Evolutionary conservation across 495 filamentous ascomycete genomes (phyloP), one percentile per base, ranked within the genome.

Genomic region (Darksidea phi): DNA sequence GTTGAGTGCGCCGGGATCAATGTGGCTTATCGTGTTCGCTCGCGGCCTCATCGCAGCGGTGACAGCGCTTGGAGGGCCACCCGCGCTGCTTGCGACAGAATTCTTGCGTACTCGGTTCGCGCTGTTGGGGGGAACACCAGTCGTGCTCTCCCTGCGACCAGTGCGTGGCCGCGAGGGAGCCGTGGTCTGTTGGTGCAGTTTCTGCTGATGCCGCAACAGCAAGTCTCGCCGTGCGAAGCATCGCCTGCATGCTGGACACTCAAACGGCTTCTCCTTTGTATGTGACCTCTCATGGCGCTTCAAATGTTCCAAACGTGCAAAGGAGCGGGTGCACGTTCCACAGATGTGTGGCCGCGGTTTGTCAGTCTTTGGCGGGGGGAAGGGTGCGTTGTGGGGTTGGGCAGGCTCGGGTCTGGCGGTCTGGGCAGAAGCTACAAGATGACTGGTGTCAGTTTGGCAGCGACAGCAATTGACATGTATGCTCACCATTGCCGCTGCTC

Each of bases 231-330:
- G 84, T 28, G 94, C 94, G 77, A 99, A 99, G 79, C 94, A 97
- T 71, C 94, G 78, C 20, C 89, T 80, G 71, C 94, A 99, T 73
- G 97, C 91, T 23, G 93, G 92, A 64, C 94, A 99, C 72, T 96
- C 93, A 71, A 99, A 99, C 1, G 94, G 94, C 78, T 98, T 98
- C 73, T 99, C 94, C 72, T 99, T 99, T 11, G 94, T 99, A 69
- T 99, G 94, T 18, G 94, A 97, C 43, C 94, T 86, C 79, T 99
- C 94, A 75, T 99, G 94, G 46, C 94, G 88, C 77, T 99, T 99
- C 61, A 99, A 78, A 76, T 99, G 94, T 76, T 99, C 94, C 66
- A 99, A 76, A 57, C 94, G 85, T 55, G 94, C 94, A 72, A 99
- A 99, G 2, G 90, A 96, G 57, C 94, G 86, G 70, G 85, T 81